These are phyloP conservation scores for Royoungia palumana DNA, from an alignment of 768 basidiomycete species.

Conservation along the genomic window DNA sequence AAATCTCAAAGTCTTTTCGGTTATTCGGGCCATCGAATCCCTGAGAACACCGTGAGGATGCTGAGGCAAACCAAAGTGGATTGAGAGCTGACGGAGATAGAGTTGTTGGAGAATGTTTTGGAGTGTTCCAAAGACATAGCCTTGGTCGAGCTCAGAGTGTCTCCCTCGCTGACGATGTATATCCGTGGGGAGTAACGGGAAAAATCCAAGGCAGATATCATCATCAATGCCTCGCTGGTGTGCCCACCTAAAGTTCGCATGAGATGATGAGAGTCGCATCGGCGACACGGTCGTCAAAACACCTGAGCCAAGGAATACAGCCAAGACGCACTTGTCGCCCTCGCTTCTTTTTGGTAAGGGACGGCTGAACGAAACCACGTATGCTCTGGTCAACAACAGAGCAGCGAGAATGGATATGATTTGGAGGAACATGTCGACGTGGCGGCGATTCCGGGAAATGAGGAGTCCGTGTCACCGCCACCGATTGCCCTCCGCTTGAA, in stretches of 20 bases:
- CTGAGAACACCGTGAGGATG: slow-evolving; percentile 8
- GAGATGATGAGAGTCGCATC: slow-evolving; percentile 5
- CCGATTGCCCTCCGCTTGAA: background rate
- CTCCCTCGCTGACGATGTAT: slow-evolving; percentile 82
- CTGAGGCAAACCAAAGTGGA: background rate
- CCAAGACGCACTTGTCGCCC: slow-evolving; percentile 47
- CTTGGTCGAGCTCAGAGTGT: slow-evolving; percentile 72
- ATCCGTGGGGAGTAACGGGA: slow-evolving; percentile 69
- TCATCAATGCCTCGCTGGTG: slow-evolving; percentile 78
- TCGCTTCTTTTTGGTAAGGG: slow-evolving; percentile 11
- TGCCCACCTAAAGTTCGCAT: slow-evolving; percentile 71
- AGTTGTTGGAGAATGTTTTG: slow-evolving; percentile 7
- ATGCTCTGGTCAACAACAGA: slow-evolving; percentile 19
- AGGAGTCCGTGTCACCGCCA: background rate
- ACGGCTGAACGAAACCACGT: slow-evolving; percentile 12
- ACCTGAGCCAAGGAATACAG: slow-evolving; percentile 95
- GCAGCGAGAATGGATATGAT: background rate
- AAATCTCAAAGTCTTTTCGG: slow-evolving; percentile 41
- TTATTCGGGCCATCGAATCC: slow-evolving; percentile 3
- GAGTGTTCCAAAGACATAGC: slow-evolving; percentile 59
- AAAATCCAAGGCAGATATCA: slow-evolving; percentile 72
- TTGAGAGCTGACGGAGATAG: slow-evolving; percentile 14
- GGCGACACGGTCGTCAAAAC: slow-evolving; percentile 12
- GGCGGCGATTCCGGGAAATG: no score
- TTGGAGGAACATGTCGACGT: slow-evolving; percentile 15